A percentile compares a stretch with the other conserved stretches of the same genome.
Conservation (phyloP, 148 eudicot genomes). For the Amaranthus hypochondriacus region DNA sequence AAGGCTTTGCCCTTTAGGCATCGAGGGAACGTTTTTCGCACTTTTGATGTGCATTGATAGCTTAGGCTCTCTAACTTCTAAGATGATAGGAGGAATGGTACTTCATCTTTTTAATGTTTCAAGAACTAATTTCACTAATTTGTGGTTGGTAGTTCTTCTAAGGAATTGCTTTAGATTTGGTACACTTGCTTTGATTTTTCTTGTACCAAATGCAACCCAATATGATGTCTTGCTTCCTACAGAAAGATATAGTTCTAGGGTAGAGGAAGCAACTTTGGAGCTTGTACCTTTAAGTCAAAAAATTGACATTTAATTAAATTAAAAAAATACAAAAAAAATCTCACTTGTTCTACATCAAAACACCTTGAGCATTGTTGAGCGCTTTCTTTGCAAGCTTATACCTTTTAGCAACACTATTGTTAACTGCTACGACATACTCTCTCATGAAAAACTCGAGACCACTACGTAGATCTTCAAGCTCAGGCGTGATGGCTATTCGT, state of each 20-base stretch:
- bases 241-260: not conserved
- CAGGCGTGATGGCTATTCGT: conserved; percentile 61
- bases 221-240: conserved; percentile 34
- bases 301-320: conserved; percentile 1
- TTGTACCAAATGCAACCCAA: conserved; percentile 45
- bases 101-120: conserved; percentile 52
- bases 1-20: conserved; percentile 56
- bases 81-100: conserved; percentile 50
- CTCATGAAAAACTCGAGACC: conserved; percentile 69
- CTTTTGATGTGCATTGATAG: conserved; percentile 66
- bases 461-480: conserved; percentile 60
- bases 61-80: conserved; percentile 43
- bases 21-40: conserved; percentile 67
- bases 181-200: conserved; percentile 45
- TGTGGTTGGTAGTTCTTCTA: conserved; percentile 50
- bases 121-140: conserved; percentile 48
- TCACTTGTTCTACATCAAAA: conserved; percentile 37
- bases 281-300: conserved; percentile 36
- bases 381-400: conserved; percentile 79
- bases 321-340: not conserved
- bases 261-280: conserved; percentile 25
- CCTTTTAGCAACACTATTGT: conserved; percentile 38
- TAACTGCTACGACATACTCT: conserved; percentile 44
- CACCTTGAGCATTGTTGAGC: conserved; percentile 61
- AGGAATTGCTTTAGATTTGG: conserved; percentile 47